Conservation (phyloP, 768 basidiomycete species). For the Nidularia sp. region DNA sequence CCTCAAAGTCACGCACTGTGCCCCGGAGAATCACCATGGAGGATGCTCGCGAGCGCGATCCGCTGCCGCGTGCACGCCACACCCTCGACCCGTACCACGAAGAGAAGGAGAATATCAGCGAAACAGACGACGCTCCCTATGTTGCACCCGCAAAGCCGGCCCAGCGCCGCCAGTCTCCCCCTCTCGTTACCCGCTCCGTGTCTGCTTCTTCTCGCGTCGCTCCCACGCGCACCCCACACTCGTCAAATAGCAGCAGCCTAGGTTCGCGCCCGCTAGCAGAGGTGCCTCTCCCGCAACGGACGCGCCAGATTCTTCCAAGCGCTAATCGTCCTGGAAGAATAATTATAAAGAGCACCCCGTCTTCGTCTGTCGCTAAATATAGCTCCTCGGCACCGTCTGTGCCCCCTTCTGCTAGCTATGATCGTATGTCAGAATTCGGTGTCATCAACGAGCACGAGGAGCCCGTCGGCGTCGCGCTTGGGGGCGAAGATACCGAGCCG, state of each 20-base stretch:
- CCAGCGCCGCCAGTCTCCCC: constrained; percentile 27
- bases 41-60: constrained; percentile 24
- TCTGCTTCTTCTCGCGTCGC: no score
- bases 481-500: constrained; percentile 27
- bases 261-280: constrained; percentile 24
- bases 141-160: constrained; percentile 16
- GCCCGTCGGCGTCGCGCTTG: constrained; percentile 8
- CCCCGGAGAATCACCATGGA: constrained; percentile 41
- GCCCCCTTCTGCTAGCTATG: constrained; percentile 24
- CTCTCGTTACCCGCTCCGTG: constrained; percentile 25
- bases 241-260: constrained; percentile 7
- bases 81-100: constrained; percentile 30
- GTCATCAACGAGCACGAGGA: constrained; percentile 32
- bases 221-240: constrained; percentile 13
- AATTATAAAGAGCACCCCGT: constrained; percentile 29
- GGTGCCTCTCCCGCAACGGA: constrained; percentile 26
- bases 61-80: constrained; percentile 16
- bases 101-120: constrained; percentile 47
- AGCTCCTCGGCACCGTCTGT: constrained; percentile 7
- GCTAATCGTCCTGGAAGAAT: constrained; percentile 46
- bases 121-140: constrained; percentile 32
- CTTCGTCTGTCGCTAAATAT: constrained; percentile 18
- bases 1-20: constrained; percentile 26
- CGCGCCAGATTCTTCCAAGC: constrained; percentile 39
- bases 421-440: constrained; percentile 44